phyloP scores from a whole-genome alignment of 2,329 filamentous ascomycete species.

The Colletotrichum tabaci region DNA sequence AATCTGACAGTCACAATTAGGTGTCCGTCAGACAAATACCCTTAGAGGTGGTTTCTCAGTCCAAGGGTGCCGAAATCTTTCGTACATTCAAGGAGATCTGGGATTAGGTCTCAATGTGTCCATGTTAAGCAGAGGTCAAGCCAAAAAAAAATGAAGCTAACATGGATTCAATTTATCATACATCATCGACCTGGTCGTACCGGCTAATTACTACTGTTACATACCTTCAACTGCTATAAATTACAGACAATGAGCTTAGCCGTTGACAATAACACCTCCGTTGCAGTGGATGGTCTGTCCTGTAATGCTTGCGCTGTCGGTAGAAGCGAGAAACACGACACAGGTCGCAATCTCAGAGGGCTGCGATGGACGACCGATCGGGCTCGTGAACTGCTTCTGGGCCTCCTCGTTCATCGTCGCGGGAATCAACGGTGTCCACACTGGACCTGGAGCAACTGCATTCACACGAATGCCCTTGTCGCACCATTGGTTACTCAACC shows the following conservation, averaged over 20 bases:
- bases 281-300: slow-evolving; percentile 77
- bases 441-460: slow-evolving; percentile 82
- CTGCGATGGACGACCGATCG: slow-evolving; percentile 84
- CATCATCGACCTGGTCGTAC: slow-evolving; percentile 22
- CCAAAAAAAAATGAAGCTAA: no score
- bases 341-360: slow-evolving; percentile 87
- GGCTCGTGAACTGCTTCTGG: slow-evolving; percentile 79
- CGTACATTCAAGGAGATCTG: not conserved
- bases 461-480: slow-evolving; percentile 83
- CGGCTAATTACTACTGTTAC: slow-evolving; percentile 21
- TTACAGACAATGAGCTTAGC: slow-evolving; percentile 49
- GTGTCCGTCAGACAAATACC: not conserved
- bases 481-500: slow-evolving; percentile 81
- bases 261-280: slow-evolving; percentile 64
- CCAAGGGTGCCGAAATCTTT: not conserved
- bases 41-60: no score
- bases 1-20: not conserved
- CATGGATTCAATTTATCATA: slow-evolving; percentile 14
- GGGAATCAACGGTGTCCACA: slow-evolving; percentile 84
- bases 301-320: slow-evolving; percentile 80
- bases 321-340: slow-evolving; percentile 84
- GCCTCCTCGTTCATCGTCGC: slow-evolving; percentile 79
- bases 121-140: no score
- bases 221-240: not conserved
- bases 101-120: not conserved